Evolutionary conservation across 805 yeast species (phyloP), one percentile per base, ranked within the genome.

Genomic region (Zygoascus biomembranicola): DNA sequence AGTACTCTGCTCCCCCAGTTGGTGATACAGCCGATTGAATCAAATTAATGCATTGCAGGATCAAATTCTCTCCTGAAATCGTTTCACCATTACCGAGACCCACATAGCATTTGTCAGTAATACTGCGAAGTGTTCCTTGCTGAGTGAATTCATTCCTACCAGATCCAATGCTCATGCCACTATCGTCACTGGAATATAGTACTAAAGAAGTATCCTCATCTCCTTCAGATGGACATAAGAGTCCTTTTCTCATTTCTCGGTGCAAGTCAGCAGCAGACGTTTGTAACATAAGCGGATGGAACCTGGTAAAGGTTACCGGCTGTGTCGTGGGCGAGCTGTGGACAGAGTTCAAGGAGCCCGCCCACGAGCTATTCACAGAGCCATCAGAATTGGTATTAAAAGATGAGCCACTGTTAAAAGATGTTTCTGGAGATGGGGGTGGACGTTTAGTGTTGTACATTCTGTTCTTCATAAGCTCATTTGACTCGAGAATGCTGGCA

Each of bases 1-100:
- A 37, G 26, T 50, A 52, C 48, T 57, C 53, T 14, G 23, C 42
- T 32, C 63, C 49, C 3, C 26, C 60, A n/a, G 52, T 6, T 2
- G 32, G 26, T 6, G 52, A 35, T 13, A 49, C 16, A n/a, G 52
- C 52, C 10, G 31, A 4, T 23, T 39, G 18, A 26, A 49, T 49
- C 39, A 42, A 23, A 5, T 42, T 28, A 5, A 49, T 28, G 28
- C 52, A 49, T n/a, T 23, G 28, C 26, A 32, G 8, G 41, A 41
- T 14, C 37, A 49, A 31, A 13, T 14, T 23, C 32, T 44, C 47
- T n/a, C 32, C 32, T 19, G 32, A 20, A 4, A 23, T 8, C 13
- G 13, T 13, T 5, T 19, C 45, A 43, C 26, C 18, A 16, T 43
- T 37, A 16, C 42, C 8, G 8, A 5, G 5, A 8, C 8, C n/a